Base-by-base conservation (phyloP, 306 rosid species). In the Crotalaria pallida region DNA sequence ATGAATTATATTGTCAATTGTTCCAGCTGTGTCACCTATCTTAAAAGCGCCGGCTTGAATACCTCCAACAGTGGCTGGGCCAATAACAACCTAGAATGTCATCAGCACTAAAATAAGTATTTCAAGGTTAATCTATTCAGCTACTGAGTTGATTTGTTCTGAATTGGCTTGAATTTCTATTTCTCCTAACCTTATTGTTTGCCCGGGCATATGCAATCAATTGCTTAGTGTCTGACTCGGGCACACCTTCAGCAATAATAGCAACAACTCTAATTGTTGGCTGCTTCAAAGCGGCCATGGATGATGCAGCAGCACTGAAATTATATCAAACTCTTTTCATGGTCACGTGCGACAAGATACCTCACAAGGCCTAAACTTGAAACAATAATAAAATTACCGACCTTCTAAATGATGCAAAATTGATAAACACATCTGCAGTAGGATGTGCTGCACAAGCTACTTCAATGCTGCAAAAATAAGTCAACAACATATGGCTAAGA, bases 21-120 rank as follows among this genome's bases (percentile, higher is more conserved):
- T 92, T 81, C 97, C 97, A 34, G 97, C 97, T 59, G 96, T 92
- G 82, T 92, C 97, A 71, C 97, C 97, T 2, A 92, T 92, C 92
- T 89, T 92, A 80, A 92, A 89, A 51, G 96, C 96, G 51, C 96
- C 97, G 17, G 96, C 97, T 83, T 92, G 97, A 79, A 92, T 85
- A 58, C 97, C 97, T 78, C 97, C 97, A 71, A 92, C 96, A 18
- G 97, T 92, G 51, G 97, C 97, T 51, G 96, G 97, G 72, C 97
- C 97, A 79, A 92, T 82, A 68, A 92, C 88, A 79, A 92, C 93
- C 97, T 91, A 82, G 74, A 67, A 73, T 53, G 24, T 13, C 72
- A 76, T 49, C 34, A 59, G 34, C 59, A 77, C 24, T 29, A 48
- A 31, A 69, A 43, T 81, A 66, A 76, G 79, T 24, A 47, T 55